Conservation (phyloP, 1,139 yeast genomes). For the Yamadazyma kanchanaburiensis region DNA sequence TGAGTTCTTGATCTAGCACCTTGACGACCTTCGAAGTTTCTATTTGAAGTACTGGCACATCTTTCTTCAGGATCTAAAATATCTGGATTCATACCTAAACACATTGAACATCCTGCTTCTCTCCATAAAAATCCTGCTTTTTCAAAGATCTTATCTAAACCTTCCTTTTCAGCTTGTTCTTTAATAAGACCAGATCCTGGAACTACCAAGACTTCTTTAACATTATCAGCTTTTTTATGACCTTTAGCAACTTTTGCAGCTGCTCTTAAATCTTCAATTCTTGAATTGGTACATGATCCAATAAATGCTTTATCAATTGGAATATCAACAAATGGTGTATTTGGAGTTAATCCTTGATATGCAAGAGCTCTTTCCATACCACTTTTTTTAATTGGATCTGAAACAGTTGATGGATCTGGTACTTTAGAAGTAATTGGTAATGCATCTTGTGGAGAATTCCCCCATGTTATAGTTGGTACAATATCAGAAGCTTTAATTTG, state of each 20-base stretch:
- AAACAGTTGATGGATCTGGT: constrained; percentile 77
- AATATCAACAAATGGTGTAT: constrained; percentile 72
- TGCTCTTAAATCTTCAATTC: constrained; percentile 94
- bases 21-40: constrained; percentile 99
- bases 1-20: constrained; percentile 97
- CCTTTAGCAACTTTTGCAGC: constrained; percentile 95
- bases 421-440: constrained; percentile 86
- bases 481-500: constrained; percentile 79
- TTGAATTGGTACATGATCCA: constrained; percentile 97
- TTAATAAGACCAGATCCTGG: constrained; percentile 98
- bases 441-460: constrained; percentile 98
- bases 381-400: constrained; percentile 72
- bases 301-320: constrained; percentile 89
- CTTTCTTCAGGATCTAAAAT: constrained; percentile 91
- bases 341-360: constrained; percentile 88
- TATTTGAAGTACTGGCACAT: constrained; percentile 97
- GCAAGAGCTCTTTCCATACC: constrained; percentile 89
- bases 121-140: constrained; percentile 98
- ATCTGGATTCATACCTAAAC: constrained; percentile 99
- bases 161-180: constrained; percentile 90
- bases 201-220: constrained; percentile 83
- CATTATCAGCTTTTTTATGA: constrained; percentile 76
- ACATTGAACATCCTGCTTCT: constrained; percentile 99
- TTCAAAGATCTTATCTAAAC: constrained; percentile 83
- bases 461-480: constrained; percentile 97